phyloP scores from a whole-genome alignment of 495 filamentous ascomycete genomes.

The Entonaema liquescens region DNA sequence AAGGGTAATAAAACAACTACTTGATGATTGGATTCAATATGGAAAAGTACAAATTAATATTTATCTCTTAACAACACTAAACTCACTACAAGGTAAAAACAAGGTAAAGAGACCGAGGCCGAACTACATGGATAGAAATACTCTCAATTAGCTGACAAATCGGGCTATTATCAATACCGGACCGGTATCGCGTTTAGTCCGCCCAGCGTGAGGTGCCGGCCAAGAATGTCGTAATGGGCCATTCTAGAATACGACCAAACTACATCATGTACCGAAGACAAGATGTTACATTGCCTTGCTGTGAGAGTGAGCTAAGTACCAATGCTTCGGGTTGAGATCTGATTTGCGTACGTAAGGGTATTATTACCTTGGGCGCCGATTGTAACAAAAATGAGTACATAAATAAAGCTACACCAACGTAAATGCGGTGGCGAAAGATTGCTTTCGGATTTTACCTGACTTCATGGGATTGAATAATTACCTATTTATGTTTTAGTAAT shows the following conservation, averaged over 20 bases:
- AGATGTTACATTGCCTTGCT: constrained; percentile 8
- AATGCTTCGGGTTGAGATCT: neutral
- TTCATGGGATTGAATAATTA: too few relatives aligned
- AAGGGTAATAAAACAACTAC: neutral
- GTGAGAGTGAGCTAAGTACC: neutral
- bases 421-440: too few relatives aligned
- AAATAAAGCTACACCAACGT: too few relatives aligned
- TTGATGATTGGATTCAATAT: constrained; percentile 1
- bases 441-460: too few relatives aligned
- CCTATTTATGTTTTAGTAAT: too few relatives aligned
- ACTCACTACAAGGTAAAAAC: neutral
- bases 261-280: neutral
- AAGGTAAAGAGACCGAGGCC: neutral
- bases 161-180: constrained; percentile 14
- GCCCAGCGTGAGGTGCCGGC: constrained; percentile 11
- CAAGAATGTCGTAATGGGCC: constrained; percentile 15
- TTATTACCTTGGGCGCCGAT: too few relatives aligned
- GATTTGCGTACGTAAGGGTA: neutral
- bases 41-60: neutral
- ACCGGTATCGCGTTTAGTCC: constrained; percentile 25
- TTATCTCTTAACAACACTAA: neutral
- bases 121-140: neutral
- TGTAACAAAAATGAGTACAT: too few relatives aligned
- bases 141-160: constrained; percentile 35
- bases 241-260: neutral